A percentile compares a stretch with the other conserved stretches of the same genome.
These are phyloP conservation scores for Draba incana DNA, from an alignment of 345 rosid genomes.

Conservation along the genomic window DNA sequence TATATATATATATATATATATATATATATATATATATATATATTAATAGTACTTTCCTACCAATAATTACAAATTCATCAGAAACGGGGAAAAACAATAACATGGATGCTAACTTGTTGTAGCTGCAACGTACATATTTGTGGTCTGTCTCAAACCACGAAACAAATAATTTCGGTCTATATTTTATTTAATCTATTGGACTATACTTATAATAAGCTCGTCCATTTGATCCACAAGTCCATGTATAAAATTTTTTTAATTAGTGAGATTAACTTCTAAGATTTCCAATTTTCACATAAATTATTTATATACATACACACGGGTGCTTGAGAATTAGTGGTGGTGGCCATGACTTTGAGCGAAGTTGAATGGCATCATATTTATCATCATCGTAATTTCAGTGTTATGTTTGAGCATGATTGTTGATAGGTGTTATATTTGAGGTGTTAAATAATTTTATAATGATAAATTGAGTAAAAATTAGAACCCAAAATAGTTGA, in stretches of 20 bases:
- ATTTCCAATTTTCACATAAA: constrained; percentile 34
- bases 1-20: too few relatives aligned
- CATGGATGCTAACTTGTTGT: constrained; percentile 33
- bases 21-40: background rate
- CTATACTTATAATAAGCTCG: constrained; percentile 29
- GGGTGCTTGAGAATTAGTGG: constrained; percentile 22
- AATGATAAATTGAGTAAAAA: too few relatives aligned
- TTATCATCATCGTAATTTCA: constrained; percentile 24
- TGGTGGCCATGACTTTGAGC: constrained; percentile 49
- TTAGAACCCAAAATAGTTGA: too few relatives aligned
- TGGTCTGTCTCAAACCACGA: constrained; percentile 40
- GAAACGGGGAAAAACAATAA: background rate
- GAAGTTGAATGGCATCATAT: constrained; percentile 51
- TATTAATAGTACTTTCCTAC: constrained; percentile 16
- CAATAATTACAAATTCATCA: constrained; percentile 8
- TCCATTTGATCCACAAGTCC: constrained; percentile 33
- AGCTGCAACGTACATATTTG: constrained; percentile 25
- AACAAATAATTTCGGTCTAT: constrained; percentile 31
- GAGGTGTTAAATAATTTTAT: too few relatives aligned
- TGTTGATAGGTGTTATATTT: too few relatives aligned
- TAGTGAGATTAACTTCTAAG: constrained; percentile 36
- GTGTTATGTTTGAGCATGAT: too few relatives aligned
- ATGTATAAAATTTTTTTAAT: constrained; percentile 13
- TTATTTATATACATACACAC: background rate
- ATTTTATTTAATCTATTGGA: constrained; percentile 24